A percentile compares a stretch with the other conserved stretches of the same genome.
Conservation (phyloP, 805 yeast genomes). For the Candida rishiriensis region DNA sequence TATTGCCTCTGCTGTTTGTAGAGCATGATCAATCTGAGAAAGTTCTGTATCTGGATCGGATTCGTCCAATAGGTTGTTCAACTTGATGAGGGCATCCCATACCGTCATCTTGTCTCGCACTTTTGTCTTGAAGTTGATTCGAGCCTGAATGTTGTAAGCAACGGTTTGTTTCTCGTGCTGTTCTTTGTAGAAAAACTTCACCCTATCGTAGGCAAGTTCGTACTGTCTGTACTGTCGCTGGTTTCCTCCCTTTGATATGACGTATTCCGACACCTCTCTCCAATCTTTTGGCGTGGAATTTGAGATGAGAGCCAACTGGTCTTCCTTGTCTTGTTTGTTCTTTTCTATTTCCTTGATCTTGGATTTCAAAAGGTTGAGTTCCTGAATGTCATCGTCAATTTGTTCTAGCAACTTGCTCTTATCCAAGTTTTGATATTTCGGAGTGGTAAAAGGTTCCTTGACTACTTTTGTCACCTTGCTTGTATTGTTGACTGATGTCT, state of each 20-base stretch:
- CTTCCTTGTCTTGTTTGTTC: constrained; percentile 11
- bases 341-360: constrained; percentile 22
- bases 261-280: constrained; percentile 19
- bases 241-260: constrained; percentile 19
- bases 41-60: constrained; percentile 74
- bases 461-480: not conserved
- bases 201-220: constrained; percentile 65
- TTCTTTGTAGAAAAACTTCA: constrained; percentile 59
- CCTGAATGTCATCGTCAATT: constrained; percentile 41
- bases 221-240: constrained; percentile 52
- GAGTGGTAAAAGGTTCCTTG: not conserved
- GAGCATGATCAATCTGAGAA: constrained; percentile 70
- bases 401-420: constrained; percentile 33
- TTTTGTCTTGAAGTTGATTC: constrained; percentile 67
- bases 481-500: too few relatives aligned
- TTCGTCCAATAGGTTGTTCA: constrained; percentile 62
- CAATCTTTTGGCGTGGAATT: constrained; percentile 8
- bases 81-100: constrained; percentile 64
- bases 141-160: constrained; percentile 65
- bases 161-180: constrained; percentile 70
- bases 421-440: constrained; percentile 26
- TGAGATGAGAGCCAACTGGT: constrained; percentile 1
- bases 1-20: constrained; percentile 74
- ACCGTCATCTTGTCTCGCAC: constrained; percentile 62
- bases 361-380: constrained; percentile 33